Conservation (phyloP, 2,329 filamentous ascomycete species). For the Pseudogymnoascus sp. region DNA sequence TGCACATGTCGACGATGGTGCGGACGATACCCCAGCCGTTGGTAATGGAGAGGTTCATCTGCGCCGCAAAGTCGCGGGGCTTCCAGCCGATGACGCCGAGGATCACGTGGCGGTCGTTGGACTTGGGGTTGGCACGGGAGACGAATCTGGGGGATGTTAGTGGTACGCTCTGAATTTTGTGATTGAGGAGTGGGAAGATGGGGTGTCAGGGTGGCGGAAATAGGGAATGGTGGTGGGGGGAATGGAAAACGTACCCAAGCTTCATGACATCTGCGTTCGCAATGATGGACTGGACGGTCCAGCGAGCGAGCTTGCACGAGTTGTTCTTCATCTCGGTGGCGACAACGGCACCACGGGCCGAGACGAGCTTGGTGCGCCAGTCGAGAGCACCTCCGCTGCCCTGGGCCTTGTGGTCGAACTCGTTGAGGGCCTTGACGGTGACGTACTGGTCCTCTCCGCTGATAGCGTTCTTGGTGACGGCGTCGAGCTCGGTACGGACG, state of each 20-base stretch:
- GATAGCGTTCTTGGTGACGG: constrained; percentile 89
- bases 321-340: constrained; percentile 99
- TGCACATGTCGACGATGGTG: constrained; percentile 91
- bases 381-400: constrained; percentile 90
- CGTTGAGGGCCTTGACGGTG: constrained; percentile 92
- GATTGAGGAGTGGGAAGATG: neutral
- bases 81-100: constrained; percentile 97
- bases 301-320: constrained; percentile 94
- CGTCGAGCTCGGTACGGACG: constrained; percentile 91
- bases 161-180: neutral
- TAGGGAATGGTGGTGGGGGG: neutral
- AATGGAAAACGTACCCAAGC: constrained; percentile 62
- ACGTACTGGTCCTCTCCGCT: constrained; percentile 86
- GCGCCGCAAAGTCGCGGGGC: constrained; percentile 87
- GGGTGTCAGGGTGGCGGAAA: neutral
- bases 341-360: constrained; percentile 91
- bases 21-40: constrained; percentile 99
- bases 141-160: constrained; percentile 61
- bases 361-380: constrained; percentile 91
- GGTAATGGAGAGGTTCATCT: constrained; percentile 95
- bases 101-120: constrained; percentile 87
- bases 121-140: constrained; percentile 85
- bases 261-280: constrained; percentile 99
- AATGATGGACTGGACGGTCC: constrained; percentile 94
- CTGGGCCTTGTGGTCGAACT: constrained; percentile 97